These are phyloP conservation scores for Chlorociboria aeruginascens DNA, from an alignment of 495 filamentous ascomycete species.

Conservation along the genomic window DNA sequence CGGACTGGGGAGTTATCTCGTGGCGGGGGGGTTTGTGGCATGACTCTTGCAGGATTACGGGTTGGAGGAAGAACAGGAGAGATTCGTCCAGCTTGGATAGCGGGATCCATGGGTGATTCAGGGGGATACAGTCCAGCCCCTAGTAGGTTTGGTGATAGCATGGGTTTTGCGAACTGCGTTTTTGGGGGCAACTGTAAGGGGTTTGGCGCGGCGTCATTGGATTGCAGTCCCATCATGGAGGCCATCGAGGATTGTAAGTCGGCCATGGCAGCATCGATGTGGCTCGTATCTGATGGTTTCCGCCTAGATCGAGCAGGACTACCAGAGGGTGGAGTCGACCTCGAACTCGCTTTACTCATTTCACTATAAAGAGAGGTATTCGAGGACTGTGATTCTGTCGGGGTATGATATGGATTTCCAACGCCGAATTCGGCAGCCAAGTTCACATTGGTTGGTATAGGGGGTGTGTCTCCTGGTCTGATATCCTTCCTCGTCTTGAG, in stretches of 20 bases:
- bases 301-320: conserved; percentile 1
- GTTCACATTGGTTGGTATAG: conserved; percentile 25
- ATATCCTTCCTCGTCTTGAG: conserved; percentile 26
- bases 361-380: conserved; percentile 55
- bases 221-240: conserved; percentile 30
- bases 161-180: conserved; percentile 5
- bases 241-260: conserved; percentile 40
- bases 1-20: conserved; percentile 17
- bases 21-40: neutral
- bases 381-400: conserved; percentile 56
- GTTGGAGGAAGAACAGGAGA: conserved; percentile 21
- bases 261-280: conserved; percentile 37
- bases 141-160: neutral
- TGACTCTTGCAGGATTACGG: conserved; percentile 12
- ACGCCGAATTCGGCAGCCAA: conserved; percentile 39
- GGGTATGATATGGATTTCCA: conserved; percentile 45
- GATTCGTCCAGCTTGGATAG: conserved; percentile 32
- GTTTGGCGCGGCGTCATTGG: conserved; percentile 1
- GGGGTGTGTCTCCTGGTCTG: conserved; percentile 2
- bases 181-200: conserved; percentile 4
- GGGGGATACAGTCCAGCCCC: conserved; percentile 11
- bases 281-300: conserved; percentile 13
- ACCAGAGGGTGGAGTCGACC: conserved; percentile 46
- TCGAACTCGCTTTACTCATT: conserved; percentile 55
- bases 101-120: conserved; percentile 51